Percentiles rank a stretch among this genome's conserved stretches.
Evolutionary conservation across 164 flowering plant genomes (phyloP).

Genomic region (Stephania yunnanensis): DNA sequence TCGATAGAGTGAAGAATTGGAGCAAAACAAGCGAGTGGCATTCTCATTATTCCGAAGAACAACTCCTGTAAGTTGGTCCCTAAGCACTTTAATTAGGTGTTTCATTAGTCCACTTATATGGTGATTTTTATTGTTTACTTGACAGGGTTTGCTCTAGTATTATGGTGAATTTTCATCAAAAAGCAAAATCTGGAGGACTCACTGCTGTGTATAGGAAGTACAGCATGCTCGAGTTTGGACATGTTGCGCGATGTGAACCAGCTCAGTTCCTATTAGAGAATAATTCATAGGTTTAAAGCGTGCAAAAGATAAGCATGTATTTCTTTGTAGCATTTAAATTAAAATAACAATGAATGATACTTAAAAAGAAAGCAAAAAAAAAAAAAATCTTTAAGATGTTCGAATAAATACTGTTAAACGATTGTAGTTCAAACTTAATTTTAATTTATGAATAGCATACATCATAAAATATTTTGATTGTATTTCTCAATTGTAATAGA

Average conservation of each 20-base stretch:
- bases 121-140: neutral
- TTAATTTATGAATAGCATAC: too few species aligned
- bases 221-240: slow-evolving; percentile 25
- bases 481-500: too few species aligned
- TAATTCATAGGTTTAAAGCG: neutral
- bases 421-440: too few species aligned
- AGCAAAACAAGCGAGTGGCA: slow-evolving; percentile 48
- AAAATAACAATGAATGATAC: too few species aligned
- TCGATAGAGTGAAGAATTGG: slow-evolving; percentile 43
- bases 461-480: too few species aligned
- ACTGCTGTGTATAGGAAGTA: slow-evolving; percentile 48
- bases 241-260: slow-evolving; percentile 26
- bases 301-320: neutral
- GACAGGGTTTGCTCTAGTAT: slow-evolving; percentile 43
- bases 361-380: too few species aligned
- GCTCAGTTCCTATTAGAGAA: slow-evolving; percentile 27
- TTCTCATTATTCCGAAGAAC: slow-evolving; percentile 46
- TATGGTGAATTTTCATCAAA: slow-evolving; percentile 42
- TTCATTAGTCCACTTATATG: neutral
- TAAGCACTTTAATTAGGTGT: neutral
- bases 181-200: slow-evolving; percentile 36
- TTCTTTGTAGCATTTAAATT: neutral
- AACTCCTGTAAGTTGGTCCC: slow-evolving; percentile 41
- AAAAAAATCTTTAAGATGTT: too few species aligned
- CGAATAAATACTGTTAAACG: too few species aligned